Evolutionary conservation across 768 basidiomycete species (phyloP).

Genomic region (Mycena rebaudengoi): DNA sequence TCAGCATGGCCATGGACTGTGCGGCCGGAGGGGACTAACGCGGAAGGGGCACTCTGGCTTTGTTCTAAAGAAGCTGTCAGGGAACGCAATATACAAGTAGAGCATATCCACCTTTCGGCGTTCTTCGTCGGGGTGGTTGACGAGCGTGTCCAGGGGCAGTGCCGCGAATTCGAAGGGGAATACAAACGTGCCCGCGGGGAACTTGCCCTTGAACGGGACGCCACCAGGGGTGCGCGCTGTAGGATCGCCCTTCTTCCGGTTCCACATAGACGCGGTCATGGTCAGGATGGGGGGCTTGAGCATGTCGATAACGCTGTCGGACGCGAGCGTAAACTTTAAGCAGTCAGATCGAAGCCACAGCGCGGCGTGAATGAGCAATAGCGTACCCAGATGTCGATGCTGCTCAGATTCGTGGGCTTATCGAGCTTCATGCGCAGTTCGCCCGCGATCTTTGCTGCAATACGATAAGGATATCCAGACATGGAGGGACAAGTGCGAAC

Average conservation of each 20-base stretch:
- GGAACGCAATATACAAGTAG: background rate
- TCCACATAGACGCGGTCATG: constrained; percentile 18
- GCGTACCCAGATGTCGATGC: constrained; percentile 23
- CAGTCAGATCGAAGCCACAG: too few species aligned
- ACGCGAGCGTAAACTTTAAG: constrained; percentile 1
- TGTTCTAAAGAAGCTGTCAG: constrained; percentile 5
- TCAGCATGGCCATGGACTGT: background rate
- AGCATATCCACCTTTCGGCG: background rate
- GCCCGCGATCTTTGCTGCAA: constrained; percentile 12
- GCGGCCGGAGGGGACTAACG: constrained; percentile 4
- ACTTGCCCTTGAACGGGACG: constrained; percentile 14
- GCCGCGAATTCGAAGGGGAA: constrained; percentile 23
- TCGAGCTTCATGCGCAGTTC: constrained; percentile 18
- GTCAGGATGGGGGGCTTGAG: background rate
- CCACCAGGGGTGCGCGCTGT: background rate
- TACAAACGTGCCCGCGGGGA: constrained; percentile 18
- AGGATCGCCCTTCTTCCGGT: constrained; percentile 19
- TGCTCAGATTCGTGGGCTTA: constrained; percentile 10
- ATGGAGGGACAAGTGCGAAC: background rate
- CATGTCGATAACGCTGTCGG: constrained; percentile 8
- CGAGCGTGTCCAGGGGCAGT: constrained; percentile 12
- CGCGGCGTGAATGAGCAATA: too few species aligned
- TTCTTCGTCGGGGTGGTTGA: constrained; percentile 13
- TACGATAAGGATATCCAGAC: too few species aligned
- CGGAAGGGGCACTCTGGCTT: constrained; percentile 19